Conservation (phyloP, 768 basidiomycete species). For the Epithele typhae region DNA sequence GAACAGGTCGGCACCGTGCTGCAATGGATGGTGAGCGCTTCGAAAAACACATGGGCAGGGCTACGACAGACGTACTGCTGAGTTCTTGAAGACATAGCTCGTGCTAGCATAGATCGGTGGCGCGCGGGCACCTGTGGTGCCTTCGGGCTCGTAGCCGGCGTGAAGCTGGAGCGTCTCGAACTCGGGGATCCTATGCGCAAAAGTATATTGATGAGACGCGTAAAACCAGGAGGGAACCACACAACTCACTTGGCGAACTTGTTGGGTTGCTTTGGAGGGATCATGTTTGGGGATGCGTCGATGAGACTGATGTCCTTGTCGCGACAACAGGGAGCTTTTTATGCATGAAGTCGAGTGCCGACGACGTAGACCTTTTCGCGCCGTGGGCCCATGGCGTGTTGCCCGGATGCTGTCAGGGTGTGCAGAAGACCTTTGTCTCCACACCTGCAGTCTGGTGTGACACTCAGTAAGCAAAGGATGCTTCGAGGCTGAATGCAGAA, state of each 20-base stretch:
- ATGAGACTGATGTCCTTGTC: too few relatives aligned
- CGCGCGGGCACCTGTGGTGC: conserved; percentile 67
- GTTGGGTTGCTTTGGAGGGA: conserved; percentile 12
- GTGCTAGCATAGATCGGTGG: conserved; percentile 75
- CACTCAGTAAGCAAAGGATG: too few relatives aligned
- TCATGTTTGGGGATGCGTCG: conserved; percentile 7
- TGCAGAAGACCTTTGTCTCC: too few relatives aligned
- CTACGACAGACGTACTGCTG: conserved; percentile 46
- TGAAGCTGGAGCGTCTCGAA: conserved; percentile 83
- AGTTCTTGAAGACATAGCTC: conserved; percentile 71
- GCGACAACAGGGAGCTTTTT: too few relatives aligned
- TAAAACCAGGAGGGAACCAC: neutral
- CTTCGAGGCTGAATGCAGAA: too few relatives aligned
- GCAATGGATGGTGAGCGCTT: neutral
- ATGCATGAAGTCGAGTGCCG: too few relatives aligned
- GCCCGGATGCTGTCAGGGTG: too few relatives aligned
- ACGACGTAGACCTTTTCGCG: too few relatives aligned
- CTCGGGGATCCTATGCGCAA: conserved; percentile 45
- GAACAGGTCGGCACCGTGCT: conserved; percentile 75
- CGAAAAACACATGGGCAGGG: neutral
- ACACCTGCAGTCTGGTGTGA: too few relatives aligned
- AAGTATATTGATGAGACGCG: neutral
- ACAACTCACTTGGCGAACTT: conserved; percentile 8
- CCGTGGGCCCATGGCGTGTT: too few relatives aligned
- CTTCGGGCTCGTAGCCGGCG: conserved; percentile 65